A percentile compares a stretch with the other conserved stretches of the same genome.
phyloP scores from a whole-genome alignment of 345 rosid species.

The Balakata baccata region DNA sequence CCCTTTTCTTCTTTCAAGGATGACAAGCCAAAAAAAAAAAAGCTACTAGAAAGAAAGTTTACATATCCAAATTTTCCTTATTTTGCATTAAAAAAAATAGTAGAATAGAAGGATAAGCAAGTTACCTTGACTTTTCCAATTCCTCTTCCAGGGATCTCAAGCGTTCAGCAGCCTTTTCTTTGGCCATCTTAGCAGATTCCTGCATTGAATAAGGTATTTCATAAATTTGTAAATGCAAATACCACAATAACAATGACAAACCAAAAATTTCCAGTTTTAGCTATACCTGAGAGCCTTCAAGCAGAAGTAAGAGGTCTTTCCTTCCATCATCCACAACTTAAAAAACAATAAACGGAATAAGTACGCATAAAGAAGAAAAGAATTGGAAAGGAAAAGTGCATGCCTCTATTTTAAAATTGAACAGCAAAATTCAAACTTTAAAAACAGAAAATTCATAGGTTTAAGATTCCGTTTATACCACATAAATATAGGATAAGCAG shows the following conservation, averaged over 20 bases:
- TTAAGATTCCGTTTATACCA: background rate
- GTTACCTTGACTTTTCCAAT: slow-evolving; percentile 62
- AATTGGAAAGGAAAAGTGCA: background rate
- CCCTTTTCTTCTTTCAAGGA: background rate
- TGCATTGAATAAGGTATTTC: slow-evolving; percentile 30
- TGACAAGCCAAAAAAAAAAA: background rate
- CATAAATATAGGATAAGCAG: background rate
- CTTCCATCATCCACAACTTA: slow-evolving; percentile 49
- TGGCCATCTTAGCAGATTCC: slow-evolving; percentile 77
- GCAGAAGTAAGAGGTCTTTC: slow-evolving; percentile 56
- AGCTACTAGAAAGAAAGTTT: background rate
- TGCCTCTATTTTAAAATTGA: background rate
- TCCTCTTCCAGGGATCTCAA: slow-evolving; percentile 77
- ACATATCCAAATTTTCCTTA: background rate
- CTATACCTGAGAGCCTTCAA: slow-evolving; percentile 84
- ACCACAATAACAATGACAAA: background rate
- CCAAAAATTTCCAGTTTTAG: background rate
- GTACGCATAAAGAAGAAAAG: background rate
- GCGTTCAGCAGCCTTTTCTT: slow-evolving; percentile 68
- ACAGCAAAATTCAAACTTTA: background rate
- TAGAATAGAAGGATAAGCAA: background rate
- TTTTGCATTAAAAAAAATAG: background rate
- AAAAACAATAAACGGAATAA: background rate
- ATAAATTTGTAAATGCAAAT: slow-evolving; percentile 10
- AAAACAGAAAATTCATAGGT: background rate